These are phyloP conservation scores for Termitomyces sp. DNA, from an alignment of 768 basidiomycete genomes.

Conservation along the genomic window DNA sequence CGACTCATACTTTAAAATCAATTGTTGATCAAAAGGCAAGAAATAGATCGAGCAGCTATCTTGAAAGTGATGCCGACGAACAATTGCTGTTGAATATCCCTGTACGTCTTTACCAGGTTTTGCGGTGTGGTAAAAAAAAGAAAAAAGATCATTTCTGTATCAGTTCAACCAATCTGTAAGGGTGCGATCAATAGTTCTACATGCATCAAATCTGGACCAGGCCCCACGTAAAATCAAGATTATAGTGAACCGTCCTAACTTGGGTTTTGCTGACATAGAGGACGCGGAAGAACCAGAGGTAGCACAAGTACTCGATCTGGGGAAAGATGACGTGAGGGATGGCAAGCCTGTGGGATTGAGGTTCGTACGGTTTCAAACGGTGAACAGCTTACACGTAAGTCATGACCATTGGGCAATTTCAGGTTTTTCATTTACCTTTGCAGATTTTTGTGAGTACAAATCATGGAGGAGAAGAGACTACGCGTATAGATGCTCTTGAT, in stretches of 20 bases:
- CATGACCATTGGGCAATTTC: neutral
- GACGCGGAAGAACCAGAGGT: slow-evolving; percentile 41
- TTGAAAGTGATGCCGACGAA: slow-evolving; percentile 69
- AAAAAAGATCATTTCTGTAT: neutral
- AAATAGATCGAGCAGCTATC: slow-evolving; percentile 40
- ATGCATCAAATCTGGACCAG: slow-evolving; percentile 28
- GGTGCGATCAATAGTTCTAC: slow-evolving; percentile 53
- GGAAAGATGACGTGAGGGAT: slow-evolving; percentile 38
- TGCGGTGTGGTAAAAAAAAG: neutral
- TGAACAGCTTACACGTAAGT: slow-evolving; percentile 62
- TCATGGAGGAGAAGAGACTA: slow-evolving; percentile 56
- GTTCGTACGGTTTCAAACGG: slow-evolving; percentile 65
- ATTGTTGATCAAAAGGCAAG: slow-evolving; percentile 37
- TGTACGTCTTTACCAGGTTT: slow-evolving; percentile 31
- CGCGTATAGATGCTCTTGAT: slow-evolving; percentile 64
- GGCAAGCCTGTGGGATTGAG: slow-evolving; percentile 48
- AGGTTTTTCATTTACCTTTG: neutral
- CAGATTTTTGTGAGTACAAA: slow-evolving; percentile 70
- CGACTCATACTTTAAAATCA: slow-evolving; percentile 42
- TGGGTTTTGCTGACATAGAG: slow-evolving; percentile 67
- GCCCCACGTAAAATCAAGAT: slow-evolving; percentile 62
- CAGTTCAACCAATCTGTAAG: slow-evolving; percentile 70
- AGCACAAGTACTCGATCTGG: slow-evolving; percentile 52
- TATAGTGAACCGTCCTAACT: slow-evolving; percentile 48
- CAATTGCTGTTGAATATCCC: slow-evolving; percentile 63